Evolutionary conservation across 495 filamentous ascomycete species (phyloP).

Genomic region (Pyronema omphalodes): DNA sequence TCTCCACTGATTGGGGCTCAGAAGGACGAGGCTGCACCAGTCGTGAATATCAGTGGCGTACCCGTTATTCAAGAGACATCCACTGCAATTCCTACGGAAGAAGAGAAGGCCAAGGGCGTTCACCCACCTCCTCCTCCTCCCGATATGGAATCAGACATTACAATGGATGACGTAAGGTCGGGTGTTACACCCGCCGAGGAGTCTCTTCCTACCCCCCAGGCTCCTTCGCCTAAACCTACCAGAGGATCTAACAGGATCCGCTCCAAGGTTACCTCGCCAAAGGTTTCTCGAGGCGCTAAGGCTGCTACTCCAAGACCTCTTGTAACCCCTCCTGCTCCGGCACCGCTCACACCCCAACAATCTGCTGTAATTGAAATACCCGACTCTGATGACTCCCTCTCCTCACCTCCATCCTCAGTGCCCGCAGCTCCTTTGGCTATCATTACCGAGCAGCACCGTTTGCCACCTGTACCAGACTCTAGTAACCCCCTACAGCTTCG

Average conservation of each 20-base stretch:
- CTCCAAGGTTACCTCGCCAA: neutral
- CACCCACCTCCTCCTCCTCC: slow-evolving; percentile 10
- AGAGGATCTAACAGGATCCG: neutral
- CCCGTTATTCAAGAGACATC: slow-evolving; percentile 12
- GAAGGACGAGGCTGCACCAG: slow-evolving; percentile 5
- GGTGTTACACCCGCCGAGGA: neutral
- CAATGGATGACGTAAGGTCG: neutral
- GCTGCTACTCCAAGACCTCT: neutral
- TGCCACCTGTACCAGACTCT: neutral
- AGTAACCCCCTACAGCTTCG: neutral
- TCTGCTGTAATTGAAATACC: slow-evolving; percentile 4
- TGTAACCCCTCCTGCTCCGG: too few relatives aligned
- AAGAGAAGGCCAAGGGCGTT: slow-evolving; percentile 10
- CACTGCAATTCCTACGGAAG: slow-evolving; percentile 13
- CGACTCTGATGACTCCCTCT: slow-evolving; percentile 10
- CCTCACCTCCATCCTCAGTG: neutral
- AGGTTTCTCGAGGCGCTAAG: neutral
- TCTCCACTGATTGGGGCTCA: neutral
- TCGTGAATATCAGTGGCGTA: slow-evolving; percentile 12
- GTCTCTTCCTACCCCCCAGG: neutral
- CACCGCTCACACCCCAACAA: too few relatives aligned
- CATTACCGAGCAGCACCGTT: slow-evolving; percentile 11
- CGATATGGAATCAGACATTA: slow-evolving; percentile 1
- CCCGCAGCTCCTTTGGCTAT: slow-evolving; percentile 4
- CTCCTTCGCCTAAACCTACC: neutral